These are phyloP conservation scores for Zygosaccharomyces pseudobailii DNA, from an alignment of 1,139 yeast genomes.

Conservation along the genomic window DNA sequence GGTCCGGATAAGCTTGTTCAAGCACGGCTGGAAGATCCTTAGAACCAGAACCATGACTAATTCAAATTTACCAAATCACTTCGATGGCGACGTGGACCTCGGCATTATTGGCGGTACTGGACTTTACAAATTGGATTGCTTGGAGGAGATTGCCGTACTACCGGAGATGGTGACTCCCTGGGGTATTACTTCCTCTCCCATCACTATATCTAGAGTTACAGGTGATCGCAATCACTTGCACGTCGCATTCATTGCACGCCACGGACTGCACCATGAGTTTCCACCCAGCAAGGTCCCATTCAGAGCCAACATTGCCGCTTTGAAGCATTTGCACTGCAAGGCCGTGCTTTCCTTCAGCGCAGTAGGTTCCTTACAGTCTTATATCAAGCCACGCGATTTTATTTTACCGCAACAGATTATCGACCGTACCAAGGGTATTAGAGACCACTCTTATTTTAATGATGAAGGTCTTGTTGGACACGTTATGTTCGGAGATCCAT, in stretches of 20 bases:
- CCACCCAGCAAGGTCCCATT: conserved; percentile 91
- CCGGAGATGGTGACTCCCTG: conserved; percentile 85
- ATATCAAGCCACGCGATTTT: conserved; percentile 89
- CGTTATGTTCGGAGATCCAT: conserved; percentile 96
- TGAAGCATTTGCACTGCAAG: conserved; percentile 79
- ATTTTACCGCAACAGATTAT: conserved; percentile 93
- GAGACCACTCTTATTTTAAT: conserved; percentile 78
- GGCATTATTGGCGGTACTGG: conserved; percentile 99
- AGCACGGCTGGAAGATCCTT: background rate
- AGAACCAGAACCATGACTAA: conserved; percentile 16
- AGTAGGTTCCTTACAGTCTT: conserved; percentile 88
- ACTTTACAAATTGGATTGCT: conserved; percentile 76
- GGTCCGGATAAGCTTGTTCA: background rate
- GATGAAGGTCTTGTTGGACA: conserved; percentile 94
- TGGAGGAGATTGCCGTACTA: conserved; percentile 79
- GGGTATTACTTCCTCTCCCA: conserved; percentile 95
- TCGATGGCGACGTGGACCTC: conserved; percentile 59
- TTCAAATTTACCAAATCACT: conserved; percentile 33
- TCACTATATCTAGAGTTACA: conserved; percentile 65
- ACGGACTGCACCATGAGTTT: conserved; percentile 83
- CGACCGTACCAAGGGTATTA: conserved; percentile 92
- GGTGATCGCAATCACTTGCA: conserved; percentile 53
- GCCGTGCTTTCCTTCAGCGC: conserved; percentile 92
- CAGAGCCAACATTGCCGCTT: conserved; percentile 92
- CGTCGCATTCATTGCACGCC: conserved; percentile 92